These are phyloP conservation scores for Phialophora chinensis DNA, from an alignment of 2,329 filamentous ascomycete species.

Conservation along the genomic window DNA sequence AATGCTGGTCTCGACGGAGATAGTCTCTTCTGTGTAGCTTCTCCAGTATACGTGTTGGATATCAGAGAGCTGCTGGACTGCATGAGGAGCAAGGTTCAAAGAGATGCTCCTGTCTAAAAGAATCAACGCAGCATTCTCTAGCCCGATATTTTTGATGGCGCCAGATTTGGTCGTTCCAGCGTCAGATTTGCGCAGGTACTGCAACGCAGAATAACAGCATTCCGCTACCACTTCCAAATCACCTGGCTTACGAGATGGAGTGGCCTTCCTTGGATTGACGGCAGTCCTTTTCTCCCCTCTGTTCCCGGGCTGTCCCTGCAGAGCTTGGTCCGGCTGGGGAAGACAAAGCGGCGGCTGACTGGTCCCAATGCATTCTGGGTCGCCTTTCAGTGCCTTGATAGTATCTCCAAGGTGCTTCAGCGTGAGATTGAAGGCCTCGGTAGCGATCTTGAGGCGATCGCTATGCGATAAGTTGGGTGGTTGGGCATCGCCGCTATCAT, in stretches of 20 bases:
- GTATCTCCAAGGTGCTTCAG: constrained; percentile 52
- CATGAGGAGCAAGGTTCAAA: constrained; percentile 26
- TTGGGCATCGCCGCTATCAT: constrained; percentile 15
- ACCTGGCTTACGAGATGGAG: background rate
- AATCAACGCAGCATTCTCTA: constrained; percentile 37
- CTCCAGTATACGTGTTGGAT: constrained; percentile 34
- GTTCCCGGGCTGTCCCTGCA: constrained; percentile 44
- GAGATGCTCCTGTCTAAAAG: constrained; percentile 38
- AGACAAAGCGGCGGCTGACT: background rate
- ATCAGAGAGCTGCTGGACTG: constrained; percentile 28
- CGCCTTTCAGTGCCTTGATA: constrained; percentile 26
- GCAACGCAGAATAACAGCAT: constrained; percentile 50
- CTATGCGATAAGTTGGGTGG: constrained; percentile 15
- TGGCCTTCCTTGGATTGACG: constrained; percentile 28
- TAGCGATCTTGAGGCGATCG: constrained; percentile 51
- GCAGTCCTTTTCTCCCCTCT: constrained; percentile 34
- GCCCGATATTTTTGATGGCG: constrained; percentile 3
- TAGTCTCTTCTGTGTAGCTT: constrained; percentile 9
- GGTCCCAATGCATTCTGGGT: constrained; percentile 8
- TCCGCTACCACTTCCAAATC: constrained; percentile 43
- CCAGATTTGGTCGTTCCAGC: constrained; percentile 24
- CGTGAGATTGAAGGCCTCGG: constrained; percentile 54
- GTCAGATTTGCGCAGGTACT: constrained; percentile 44
- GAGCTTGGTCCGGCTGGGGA: constrained; percentile 31
- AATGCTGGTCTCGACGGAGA: constrained; percentile 13